A percentile compares a stretch with the other conserved stretches of the same genome.
Conservation (phyloP, 108 stramenopile species). For the Aurantiochytrium sp. region DNA sequence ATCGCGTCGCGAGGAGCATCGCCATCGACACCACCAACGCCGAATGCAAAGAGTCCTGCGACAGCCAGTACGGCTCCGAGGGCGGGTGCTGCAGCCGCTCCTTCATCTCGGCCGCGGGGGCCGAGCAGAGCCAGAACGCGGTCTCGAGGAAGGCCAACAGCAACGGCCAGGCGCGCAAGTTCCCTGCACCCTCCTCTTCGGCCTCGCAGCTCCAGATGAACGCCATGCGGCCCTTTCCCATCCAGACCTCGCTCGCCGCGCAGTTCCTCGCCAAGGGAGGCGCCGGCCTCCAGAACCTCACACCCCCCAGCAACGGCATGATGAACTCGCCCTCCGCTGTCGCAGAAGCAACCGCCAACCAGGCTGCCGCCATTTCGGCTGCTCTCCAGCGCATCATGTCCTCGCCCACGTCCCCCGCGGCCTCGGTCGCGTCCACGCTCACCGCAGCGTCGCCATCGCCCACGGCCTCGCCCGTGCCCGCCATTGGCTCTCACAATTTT, state of each 20-base stretch:
- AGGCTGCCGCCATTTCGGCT: background rate
- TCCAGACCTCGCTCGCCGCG: too few species aligned
- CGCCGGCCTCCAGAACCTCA: background rate
- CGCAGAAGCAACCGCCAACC: background rate
- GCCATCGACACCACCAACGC: background rate
- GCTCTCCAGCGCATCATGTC: background rate
- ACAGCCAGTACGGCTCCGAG: background rate
- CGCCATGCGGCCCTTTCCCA: too few species aligned
- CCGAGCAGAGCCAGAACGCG: background rate
- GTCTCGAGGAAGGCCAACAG: background rate
- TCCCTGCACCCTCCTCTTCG: too few species aligned
- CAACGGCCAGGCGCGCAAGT: too few species aligned
- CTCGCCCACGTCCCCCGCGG: background rate
- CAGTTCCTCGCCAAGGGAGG: too few species aligned
- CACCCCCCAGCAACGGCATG: background rate
- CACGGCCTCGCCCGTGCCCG: background rate
- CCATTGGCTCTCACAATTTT: background rate
- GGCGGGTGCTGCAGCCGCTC: conserved; percentile 21
- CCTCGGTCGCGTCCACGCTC: background rate
- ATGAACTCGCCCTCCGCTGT: background rate
- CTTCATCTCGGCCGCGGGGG: background rate
- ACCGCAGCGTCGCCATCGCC: background rate
- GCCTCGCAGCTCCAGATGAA: too few species aligned
- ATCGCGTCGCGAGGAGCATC: background rate
- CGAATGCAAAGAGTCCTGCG: background rate